phyloP scores from a whole-genome alignment of 306 rosid genomes.

The Dryas drummondii region DNA sequence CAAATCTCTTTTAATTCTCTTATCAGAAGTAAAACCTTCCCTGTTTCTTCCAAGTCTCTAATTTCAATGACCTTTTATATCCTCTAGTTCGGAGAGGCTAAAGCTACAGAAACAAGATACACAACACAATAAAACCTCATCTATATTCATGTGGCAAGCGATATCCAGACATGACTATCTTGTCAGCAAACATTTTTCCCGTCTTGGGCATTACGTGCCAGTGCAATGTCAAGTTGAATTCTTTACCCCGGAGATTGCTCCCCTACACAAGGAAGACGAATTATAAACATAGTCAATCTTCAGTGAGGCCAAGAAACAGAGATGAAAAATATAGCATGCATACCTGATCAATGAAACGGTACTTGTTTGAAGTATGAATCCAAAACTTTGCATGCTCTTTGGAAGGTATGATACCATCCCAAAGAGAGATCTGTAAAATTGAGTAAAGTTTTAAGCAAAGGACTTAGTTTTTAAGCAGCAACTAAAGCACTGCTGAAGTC shows the following conservation, averaged over 20 bases:
- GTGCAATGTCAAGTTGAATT: constrained; percentile 85
- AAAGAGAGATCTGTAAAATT: constrained; percentile 69
- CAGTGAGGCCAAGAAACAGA: neutral
- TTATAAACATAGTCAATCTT: neutral
- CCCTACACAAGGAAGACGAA: constrained; percentile 50
- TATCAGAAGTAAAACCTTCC: constrained; percentile 24
- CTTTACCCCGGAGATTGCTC: constrained; percentile 80
- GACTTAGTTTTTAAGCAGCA: neutral
- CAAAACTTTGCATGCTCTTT: constrained; percentile 77
- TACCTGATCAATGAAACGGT: constrained; percentile 79
- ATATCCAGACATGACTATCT: constrained; percentile 74
- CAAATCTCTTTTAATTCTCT: constrained; percentile 5
- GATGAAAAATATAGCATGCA: constrained; percentile 10
- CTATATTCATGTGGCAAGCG: constrained; percentile 72
- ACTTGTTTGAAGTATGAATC: constrained; percentile 83
- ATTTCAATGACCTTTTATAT: constrained; percentile 22
- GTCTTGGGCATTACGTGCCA: constrained; percentile 99
- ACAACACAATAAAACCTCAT: constrained; percentile 40
- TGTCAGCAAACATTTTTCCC: constrained; percentile 83
- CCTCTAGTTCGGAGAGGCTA: constrained; percentile 17
- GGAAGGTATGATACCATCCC: constrained; percentile 92
- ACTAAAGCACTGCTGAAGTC: neutral
- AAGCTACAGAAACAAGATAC: constrained; percentile 44
- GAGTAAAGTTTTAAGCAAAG: constrained; percentile 11
- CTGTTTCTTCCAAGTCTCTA: constrained; percentile 34